phyloP scores from a whole-genome alignment of 768 basidiomycete genomes.

The Auricularia sp. region DNA sequence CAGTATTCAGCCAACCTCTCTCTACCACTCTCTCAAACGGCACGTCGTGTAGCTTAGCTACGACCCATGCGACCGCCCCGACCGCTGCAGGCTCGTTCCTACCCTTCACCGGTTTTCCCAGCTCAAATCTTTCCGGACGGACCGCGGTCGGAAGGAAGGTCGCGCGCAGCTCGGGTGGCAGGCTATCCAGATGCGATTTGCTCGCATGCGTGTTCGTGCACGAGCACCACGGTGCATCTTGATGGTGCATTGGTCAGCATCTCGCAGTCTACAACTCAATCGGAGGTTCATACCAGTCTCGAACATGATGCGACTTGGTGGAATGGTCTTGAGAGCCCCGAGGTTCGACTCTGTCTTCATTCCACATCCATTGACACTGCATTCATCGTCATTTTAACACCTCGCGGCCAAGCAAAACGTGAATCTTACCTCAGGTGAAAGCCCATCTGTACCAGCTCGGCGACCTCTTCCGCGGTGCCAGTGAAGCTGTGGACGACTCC shows the following conservation, averaged over 20 bases:
- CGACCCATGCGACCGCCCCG: conserved; percentile 65
- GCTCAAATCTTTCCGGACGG: conserved; percentile 48
- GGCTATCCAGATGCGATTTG: conserved; percentile 34
- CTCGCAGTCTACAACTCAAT: background rate
- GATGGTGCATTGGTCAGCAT: background rate
- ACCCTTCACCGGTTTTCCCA: conserved; percentile 60
- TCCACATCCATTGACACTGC: conserved; percentile 64
- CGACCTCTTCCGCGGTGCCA: conserved; percentile 49
- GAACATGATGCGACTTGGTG: conserved; percentile 49
- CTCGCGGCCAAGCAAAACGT: conserved; percentile 5
- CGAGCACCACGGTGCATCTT: conserved; percentile 70
- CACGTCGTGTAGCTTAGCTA: conserved; percentile 37
- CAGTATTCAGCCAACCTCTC: conserved; percentile 53
- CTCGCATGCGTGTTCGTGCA: conserved; percentile 59
- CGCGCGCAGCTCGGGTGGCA: conserved; percentile 37
- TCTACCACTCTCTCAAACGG: conserved; percentile 47
- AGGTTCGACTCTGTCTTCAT: conserved; percentile 65
- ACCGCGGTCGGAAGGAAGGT: conserved; percentile 43
- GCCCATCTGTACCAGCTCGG: conserved; percentile 65
- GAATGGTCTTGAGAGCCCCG: conserved; percentile 43
- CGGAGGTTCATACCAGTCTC: conserved; percentile 50
- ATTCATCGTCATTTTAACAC: background rate
- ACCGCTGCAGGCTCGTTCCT: conserved; percentile 63
- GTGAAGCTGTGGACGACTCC: conserved; percentile 84
- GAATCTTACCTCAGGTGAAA: conserved; percentile 46